Evolutionary conservation across 768 basidiomycete genomes (phyloP), one percentile per base, ranked within the genome.

Genomic region (Macrolepiota dolichaula): DNA sequence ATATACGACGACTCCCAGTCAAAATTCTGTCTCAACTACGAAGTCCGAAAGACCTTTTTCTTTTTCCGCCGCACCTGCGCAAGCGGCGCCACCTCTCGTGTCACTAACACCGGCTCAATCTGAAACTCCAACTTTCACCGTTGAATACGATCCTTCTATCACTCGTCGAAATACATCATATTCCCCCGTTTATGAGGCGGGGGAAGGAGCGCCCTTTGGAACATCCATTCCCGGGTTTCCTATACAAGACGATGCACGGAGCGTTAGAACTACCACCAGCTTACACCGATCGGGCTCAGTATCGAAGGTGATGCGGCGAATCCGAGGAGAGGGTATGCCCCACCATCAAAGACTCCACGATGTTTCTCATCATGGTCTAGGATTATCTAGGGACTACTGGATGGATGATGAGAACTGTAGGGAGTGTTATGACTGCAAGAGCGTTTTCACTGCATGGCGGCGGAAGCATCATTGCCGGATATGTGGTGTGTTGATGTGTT

Each of bases 381-480:
- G 92, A n/a, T 70, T 96, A 19, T 93, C 92, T 24, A 86, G 88
- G 64, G 93, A 97, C 69, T 98, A 98, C 70, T 99, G 97, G 97
- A 98, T 98, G 95, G 92, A 94, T 63, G 96, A 98, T 69, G 94
- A 94, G 68, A 90, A 91, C 58, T 93, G 92, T 68, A 97, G 91
- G 70, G 94, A 97, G 68, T 96, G 95, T 69, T 96, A 94, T 70
- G 95, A 96, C 72, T 97, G 95, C 77, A 93, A 94, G 73, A 92
- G 91, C 65, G 81, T 91, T 52, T 99, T 99, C 75, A 93, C 94
- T 0, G 85, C 95, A 1, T 98, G 94, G 93, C 77, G 96, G 55
- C 79, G 97, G 64, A 97, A 96, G 72, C 97, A 99, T 68, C 97
- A 99, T 71, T 99, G 97, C 75, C 86, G 97, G 12, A 94, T 98